A percentile compares a stretch with the other conserved stretches of the same genome.
These are phyloP conservation scores for Beauveria pseudobassiana DNA, from an alignment of 2,329 filamentous ascomycete genomes.

Conservation along the genomic window DNA sequence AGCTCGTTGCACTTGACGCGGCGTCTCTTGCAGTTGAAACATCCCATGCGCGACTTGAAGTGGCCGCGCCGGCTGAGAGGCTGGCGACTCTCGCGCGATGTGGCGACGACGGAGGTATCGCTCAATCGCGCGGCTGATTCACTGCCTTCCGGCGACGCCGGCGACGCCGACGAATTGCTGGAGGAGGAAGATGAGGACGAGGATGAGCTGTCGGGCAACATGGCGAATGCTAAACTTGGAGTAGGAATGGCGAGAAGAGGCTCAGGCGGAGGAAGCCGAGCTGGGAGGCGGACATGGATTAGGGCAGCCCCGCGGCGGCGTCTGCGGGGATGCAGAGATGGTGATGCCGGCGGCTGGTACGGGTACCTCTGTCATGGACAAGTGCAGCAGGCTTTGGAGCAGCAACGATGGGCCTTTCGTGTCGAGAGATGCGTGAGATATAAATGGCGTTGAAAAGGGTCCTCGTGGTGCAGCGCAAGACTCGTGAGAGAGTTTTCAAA, in stretches of 20 bases:
- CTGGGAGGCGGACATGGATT: background rate
- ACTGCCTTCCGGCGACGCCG: background rate
- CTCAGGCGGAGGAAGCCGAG: background rate
- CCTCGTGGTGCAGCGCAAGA: background rate
- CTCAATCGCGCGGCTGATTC: background rate
- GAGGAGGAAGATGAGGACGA: background rate
- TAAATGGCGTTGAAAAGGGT: background rate
- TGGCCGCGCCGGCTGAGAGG: conserved; percentile 19
- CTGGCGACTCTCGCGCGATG: background rate
- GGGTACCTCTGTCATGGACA: background rate
- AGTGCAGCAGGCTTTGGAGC: background rate
- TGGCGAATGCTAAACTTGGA: background rate
- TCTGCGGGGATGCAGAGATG: background rate
- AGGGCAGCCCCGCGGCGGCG: conserved; percentile 1
- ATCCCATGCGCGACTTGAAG: conserved; percentile 25
- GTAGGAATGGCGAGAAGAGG: background rate
- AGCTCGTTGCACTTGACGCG: conserved; percentile 26
- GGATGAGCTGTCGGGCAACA: background rate
- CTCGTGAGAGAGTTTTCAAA: background rate
- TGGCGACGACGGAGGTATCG: background rate
- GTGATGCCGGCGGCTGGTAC: background rate
- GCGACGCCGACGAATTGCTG: conserved; percentile 1
- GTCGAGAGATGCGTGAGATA: background rate
- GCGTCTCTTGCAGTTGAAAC: conserved; percentile 25
- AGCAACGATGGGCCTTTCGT: background rate